These are phyloP conservation scores for Sambucus nigra DNA, from an alignment of 129 eudicot genomes.

Conservation along the genomic window DNA sequence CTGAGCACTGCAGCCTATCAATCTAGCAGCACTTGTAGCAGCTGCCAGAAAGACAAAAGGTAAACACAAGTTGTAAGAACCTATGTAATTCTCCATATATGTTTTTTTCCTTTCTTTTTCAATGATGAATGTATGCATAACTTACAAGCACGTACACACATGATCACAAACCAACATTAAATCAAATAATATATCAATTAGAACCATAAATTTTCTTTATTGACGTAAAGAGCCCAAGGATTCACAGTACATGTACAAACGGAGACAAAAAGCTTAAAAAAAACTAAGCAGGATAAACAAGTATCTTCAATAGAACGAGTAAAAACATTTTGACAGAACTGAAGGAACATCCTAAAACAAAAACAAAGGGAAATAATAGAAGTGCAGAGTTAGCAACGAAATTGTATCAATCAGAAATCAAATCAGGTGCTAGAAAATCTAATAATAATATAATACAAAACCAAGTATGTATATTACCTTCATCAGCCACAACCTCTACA, in stretches of 20 bases:
- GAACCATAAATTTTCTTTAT: too few relatives aligned
- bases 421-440: not conserved
- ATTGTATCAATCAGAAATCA: too few relatives aligned
- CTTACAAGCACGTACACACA: not conserved
- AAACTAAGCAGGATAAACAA: too few relatives aligned
- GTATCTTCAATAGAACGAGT: too few relatives aligned
- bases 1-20: conserved; percentile 63
- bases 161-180: not conserved
- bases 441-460: conserved; percentile 8
- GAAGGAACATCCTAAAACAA: too few relatives aligned
- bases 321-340: too few relatives aligned
- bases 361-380: too few relatives aligned
- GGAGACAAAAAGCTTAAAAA: too few relatives aligned
- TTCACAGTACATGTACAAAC: too few relatives aligned
- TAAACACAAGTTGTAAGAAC: conserved; percentile 1
- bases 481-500: conserved; percentile 54
- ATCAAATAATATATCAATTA: too few relatives aligned
- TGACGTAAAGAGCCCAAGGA: too few relatives aligned
- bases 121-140: not conserved
- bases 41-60: conserved; percentile 37
- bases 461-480: conserved; percentile 39
- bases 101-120: not conserved
- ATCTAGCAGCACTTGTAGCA: conserved; percentile 56
- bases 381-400: too few relatives aligned
- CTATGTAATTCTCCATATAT: not conserved